Evolutionary conservation across 1,284 basidiomycete genomes (phyloP), one percentile per base, ranked within the genome.

Genomic region (Sporisorium scitamineum): DNA sequence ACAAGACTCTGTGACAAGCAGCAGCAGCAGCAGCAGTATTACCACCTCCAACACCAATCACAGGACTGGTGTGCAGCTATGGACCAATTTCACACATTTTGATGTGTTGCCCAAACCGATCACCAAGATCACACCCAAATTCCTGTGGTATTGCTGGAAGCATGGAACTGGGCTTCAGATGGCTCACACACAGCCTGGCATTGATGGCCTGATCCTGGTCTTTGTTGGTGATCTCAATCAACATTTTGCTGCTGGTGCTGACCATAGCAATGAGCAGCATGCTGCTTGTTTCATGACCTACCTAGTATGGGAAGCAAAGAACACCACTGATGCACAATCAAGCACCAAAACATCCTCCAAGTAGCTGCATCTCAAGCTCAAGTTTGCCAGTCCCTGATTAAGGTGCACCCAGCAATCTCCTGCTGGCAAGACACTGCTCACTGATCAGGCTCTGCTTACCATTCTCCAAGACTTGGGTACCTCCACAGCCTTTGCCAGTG

Each of bases 71-170:
- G 53, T 42, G n/a, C 31, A 54, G 9, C 31, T 34, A 0, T 61
- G 51, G 52, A 32, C 54, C 18, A 44, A 61, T 31, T 61, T 54
- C 27, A 61, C 52, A 2, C 60, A 61, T 29, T 52, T 60, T 24
- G 58, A 52, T 8, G 39, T 45, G 37, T 14, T 60, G 6, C 24
- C 18, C 26, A 6, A 31, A 13, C 14, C 7, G 2, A 5, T 60
- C 9, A 5, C 3, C 18, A 10, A 45, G 8, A 39, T 61, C 16
- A 34, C 60, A n/a, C 47, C 48, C 9, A 31, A 53, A 14, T 64
- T 37, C 24, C 51, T 64, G 16, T 64, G 62, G 62, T 32, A 22
- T 20, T 64, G 62, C 18, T 64, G 62, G 55, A 62, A 56, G 61
- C 53, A 53, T 5, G 61, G 61, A 22, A 39, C 53, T 16, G 61